Base-by-base conservation (phyloP, 352 stramenopile genomes). In the Globisporangium spiculum region DNA sequence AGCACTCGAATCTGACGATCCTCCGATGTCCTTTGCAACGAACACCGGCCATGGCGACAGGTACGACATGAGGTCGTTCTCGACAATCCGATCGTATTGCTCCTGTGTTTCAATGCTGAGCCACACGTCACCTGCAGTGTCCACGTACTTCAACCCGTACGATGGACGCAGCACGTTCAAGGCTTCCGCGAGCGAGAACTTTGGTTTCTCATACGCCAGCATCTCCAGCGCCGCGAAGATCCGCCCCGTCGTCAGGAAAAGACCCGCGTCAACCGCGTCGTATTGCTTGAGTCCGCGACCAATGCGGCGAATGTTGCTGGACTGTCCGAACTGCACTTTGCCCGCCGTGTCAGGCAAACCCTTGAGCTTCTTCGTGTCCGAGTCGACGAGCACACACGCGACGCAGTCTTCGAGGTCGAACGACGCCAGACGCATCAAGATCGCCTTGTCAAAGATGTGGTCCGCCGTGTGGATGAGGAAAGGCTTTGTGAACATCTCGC, bases 401-500 rank as follows among this genome's bases (percentile, higher is more conserved):
- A 93, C 83, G 50, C 75, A 90, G 14, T 88, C 81, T 61, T 90
- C 74, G 1, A 92, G 68, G 27, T 95, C 77, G 52, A 92, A 95
- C 46, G 82, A 80, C 20, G 85, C 85, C 70, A 95, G 74, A 9
- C 82, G 80, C 36, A 62, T 69, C 34, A 95, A 81, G 36, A 95
- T 88, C 2, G 78, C 76, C 65, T 88, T 82, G 72, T 95, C 86
- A 60, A 95, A 93, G 67, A 95, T 83, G 72, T 93, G 88, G 64
- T 95, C 86, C 5, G 88, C 83, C 59, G 88, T 93, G 73, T 95
- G 88, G 69, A 95, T 94, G 52, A 95, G 69, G 68, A 95, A 95
- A 6, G 82, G 84, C 9, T 86, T 80, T 1, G 75, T 73, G 67
- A 95, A 95, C 78, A 92, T 88, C 53, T 92, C 81, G 53, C 88